phyloP scores from a whole-genome alignment of 1,284 basidiomycete species.

The Moesziomyces parantarcticus region DNA sequence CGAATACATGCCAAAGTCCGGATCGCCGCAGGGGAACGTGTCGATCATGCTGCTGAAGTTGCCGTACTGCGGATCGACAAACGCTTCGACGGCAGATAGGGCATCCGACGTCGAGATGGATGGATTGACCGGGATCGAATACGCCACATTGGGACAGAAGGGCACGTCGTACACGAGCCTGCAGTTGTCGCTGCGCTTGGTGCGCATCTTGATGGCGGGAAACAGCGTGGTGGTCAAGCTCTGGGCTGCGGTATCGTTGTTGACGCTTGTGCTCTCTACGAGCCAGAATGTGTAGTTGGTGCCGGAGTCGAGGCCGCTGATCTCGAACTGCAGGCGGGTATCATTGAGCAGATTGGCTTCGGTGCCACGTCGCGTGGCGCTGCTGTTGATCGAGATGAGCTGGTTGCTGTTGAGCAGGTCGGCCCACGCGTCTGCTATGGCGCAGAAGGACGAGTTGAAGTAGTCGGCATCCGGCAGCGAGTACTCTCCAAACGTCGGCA shows the following conservation, averaged over 20 bases:
- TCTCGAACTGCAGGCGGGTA: slow-evolving; percentile 48
- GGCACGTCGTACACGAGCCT: slow-evolving; percentile 66
- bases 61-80: slow-evolving; percentile 62
- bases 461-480: slow-evolving; percentile 55
- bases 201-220: slow-evolving; percentile 64
- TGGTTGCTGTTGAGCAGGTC: slow-evolving; percentile 16
- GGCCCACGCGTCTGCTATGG: slow-evolving; percentile 52
- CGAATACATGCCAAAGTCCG: slow-evolving; percentile 67
- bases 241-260: slow-evolving; percentile 22
- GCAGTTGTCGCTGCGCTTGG: slow-evolving; percentile 66
- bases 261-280: slow-evolving; percentile 47
- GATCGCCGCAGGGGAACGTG: slow-evolving; percentile 68
- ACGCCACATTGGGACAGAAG: slow-evolving; percentile 69
- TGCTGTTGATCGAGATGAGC: slow-evolving; percentile 42
- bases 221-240: slow-evolving; percentile 43
- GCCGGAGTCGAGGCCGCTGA: slow-evolving; percentile 54
- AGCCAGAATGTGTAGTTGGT: slow-evolving; percentile 69
- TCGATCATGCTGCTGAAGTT: slow-evolving; percentile 68
- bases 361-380: slow-evolving; percentile 53
- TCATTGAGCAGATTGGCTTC: slow-evolving; percentile 36
- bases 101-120: slow-evolving; percentile 56
- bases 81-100: slow-evolving; percentile 60
- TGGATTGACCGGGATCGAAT: slow-evolving; percentile 68
- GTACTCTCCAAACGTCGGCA: slow-evolving; percentile 51
- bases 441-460: slow-evolving; percentile 66